Evolutionary conservation across 345 rosid genomes (phyloP).

Genomic region (Hibiscus tridactylites): DNA sequence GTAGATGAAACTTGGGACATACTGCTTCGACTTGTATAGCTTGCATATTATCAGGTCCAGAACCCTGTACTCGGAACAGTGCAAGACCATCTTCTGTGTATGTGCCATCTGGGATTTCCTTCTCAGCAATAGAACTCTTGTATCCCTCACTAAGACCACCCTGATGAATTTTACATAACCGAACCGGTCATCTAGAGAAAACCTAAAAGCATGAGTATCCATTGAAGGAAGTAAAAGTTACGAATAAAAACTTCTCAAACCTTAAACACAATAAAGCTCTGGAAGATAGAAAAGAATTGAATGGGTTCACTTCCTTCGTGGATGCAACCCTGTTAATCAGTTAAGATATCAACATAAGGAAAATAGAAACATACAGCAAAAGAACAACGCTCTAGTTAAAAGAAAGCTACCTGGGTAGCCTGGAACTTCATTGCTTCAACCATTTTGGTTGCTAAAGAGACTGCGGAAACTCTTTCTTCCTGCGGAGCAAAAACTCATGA

Average conservation of each 20-base stretch:
- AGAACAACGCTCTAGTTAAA: constrained; percentile 2
- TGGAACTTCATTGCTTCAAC: constrained; percentile 79
- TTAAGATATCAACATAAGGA: constrained; percentile 17
- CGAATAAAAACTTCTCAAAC: constrained; percentile 33
- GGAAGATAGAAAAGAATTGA: constrained; percentile 85
- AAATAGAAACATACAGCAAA: constrained; percentile 5
- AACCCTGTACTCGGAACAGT: constrained; percentile 80
- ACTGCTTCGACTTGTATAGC: constrained; percentile 95
- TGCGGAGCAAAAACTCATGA: constrained; percentile 16
- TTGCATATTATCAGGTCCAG: constrained; percentile 99
- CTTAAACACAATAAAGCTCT: constrained; percentile 86
- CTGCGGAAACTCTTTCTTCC: constrained; percentile 82
- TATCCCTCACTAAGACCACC: constrained; percentile 88
- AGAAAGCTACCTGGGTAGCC: constrained; percentile 59
- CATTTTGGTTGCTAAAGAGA: constrained; percentile 75
- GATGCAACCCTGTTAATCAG: constrained; percentile 58
- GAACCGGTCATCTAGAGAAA: not conserved
- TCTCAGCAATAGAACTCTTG: constrained; percentile 66
- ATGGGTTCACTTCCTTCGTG: constrained; percentile 90
- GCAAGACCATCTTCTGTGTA: constrained; percentile 76
- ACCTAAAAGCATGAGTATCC: not conserved
- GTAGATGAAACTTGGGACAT: constrained; percentile 25
- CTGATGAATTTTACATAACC: constrained; percentile 32
- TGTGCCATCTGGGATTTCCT: constrained; percentile 72
- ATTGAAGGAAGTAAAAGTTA: constrained; percentile 3